phyloP scores from a whole-genome alignment of 1,284 basidiomycete species.

The Leccinum angustisporum region DNA sequence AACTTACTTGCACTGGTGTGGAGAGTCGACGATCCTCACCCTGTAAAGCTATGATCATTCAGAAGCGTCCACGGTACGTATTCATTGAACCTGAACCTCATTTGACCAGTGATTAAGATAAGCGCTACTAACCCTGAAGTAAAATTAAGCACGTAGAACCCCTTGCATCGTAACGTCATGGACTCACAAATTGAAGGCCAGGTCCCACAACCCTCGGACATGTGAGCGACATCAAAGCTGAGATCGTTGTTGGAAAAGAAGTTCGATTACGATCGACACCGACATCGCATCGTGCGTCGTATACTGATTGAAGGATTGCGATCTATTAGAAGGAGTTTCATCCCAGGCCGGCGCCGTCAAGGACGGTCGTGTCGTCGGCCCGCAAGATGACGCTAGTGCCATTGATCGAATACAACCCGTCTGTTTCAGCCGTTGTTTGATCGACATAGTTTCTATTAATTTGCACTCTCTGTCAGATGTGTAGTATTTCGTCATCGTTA shows the following conservation, averaged over 20 bases:
- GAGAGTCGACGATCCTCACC: conserved; percentile 66
- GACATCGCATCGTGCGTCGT: conserved; percentile 35
- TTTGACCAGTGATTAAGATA: conserved; percentile 1
- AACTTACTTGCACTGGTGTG: conserved; percentile 47
- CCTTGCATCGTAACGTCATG: neutral
- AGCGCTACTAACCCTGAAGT: conserved; percentile 13
- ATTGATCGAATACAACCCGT: conserved; percentile 49
- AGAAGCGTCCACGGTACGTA: neutral
- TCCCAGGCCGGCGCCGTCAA: conserved; percentile 29
- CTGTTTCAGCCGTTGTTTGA: conserved; percentile 39
- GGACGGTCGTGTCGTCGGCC: conserved; percentile 32
- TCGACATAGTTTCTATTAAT: conserved; percentile 50
- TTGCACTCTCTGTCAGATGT: neutral
- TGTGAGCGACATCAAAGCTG: conserved; percentile 36
- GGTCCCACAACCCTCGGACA: conserved; percentile 39
- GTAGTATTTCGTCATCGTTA: neutral
- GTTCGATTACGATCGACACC: neutral
- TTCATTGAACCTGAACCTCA: neutral
- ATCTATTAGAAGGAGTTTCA: conserved; percentile 37
- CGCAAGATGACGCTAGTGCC: conserved; percentile 43
- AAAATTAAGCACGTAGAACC: neutral
- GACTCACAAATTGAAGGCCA: conserved; percentile 38
- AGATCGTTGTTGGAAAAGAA: neutral
- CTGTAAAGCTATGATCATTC: conserved; percentile 9
- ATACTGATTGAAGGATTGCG: conserved; percentile 32